Base-by-base conservation (phyloP, 108 stramenopile genomes). In the Schizochytrium sp. region DNA sequence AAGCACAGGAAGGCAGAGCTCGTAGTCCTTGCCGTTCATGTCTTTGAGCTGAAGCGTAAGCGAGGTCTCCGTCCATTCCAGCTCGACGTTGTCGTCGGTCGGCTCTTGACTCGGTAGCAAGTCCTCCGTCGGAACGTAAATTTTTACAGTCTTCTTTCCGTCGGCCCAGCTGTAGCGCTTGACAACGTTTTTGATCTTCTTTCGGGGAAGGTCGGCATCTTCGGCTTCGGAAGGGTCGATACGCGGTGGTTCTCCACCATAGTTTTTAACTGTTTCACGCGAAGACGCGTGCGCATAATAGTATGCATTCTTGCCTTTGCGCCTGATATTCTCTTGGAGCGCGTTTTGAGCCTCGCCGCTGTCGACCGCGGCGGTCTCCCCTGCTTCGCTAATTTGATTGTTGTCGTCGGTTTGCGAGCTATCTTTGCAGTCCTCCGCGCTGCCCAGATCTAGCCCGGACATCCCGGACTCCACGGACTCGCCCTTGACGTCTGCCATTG, bases 1-100 rank as follows among this genome's bases (percentile, higher is more conserved):
- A 43, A 83, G 76, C 76, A 6, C 48, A 2, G 76, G 76, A 12
- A 83, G 28, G 12, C 45, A 45, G 3, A 83, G 76, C 51, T 83
- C 76, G 76, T 83, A 53, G 76, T 83, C 76, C 51, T 83, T 83
- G 18, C 76, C 76, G 51, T 83, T 28, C 48, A 53, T 83, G 41
- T 69, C 41, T 18, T 69, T 69, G 23, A 83, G 25, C 48, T 12
- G 19, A 23, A 83, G n/a, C 6, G 76, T 83, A 18, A 83, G 76
- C 45, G 76, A 83, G 19, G 48, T 47, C n/a, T 83, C 76, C 18
- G 76, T 53, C 76, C 76, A 83, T 8, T 83, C 76, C n/a, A 83
- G 12, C 8, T 53, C 76, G 48, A 83, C 51, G 51, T 47, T 53
- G 12, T 83, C 76, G 23, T 83, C 76, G 48, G 76, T 16, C 44